Conservation (phyloP, 2,329 filamentous ascomycete species). For the Cladobotryum mycophilum region DNA sequence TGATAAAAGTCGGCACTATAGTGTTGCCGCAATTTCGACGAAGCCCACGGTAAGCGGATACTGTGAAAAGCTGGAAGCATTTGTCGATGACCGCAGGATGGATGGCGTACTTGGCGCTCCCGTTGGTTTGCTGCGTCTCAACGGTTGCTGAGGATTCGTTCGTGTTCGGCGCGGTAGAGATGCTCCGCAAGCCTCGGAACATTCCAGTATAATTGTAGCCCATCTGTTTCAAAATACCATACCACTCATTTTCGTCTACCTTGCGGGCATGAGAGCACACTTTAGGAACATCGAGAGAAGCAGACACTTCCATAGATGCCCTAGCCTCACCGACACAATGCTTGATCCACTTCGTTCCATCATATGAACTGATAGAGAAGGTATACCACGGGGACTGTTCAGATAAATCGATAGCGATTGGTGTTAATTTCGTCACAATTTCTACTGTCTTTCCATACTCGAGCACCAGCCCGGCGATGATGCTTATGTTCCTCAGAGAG, state of each 20-base stretch:
- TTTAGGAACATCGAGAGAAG: background rate
- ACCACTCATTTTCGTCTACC: slow-evolving; percentile 4
- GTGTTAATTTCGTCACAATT: slow-evolving; percentile 23
- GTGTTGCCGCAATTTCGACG: slow-evolving; percentile 16
- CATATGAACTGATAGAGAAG: slow-evolving; percentile 24
- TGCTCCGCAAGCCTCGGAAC: slow-evolving; percentile 1
- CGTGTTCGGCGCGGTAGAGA: background rate
- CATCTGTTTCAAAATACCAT: slow-evolving; percentile 1
- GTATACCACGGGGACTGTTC: slow-evolving; percentile 21
- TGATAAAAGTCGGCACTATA: slow-evolving; percentile 8
- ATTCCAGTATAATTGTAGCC: slow-evolving; percentile 7
- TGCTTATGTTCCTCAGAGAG: slow-evolving; percentile 16
- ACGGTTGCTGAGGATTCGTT: background rate
- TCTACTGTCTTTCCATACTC: slow-evolving; percentile 21
- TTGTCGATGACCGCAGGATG: slow-evolving; percentile 33
- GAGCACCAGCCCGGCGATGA: slow-evolving; percentile 24
- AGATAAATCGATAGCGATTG: slow-evolving; percentile 13
- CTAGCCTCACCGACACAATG: slow-evolving; percentile 21
- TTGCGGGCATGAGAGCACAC: too few species aligned
- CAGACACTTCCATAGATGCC: slow-evolving; percentile 3
- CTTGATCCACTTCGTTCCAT: slow-evolving; percentile 21
- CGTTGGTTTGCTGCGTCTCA: background rate
- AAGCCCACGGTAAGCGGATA: slow-evolving; percentile 17
- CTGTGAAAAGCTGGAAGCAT: slow-evolving; percentile 25
- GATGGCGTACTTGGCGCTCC: slow-evolving; percentile 19